Evolutionary conservation across 1,139 yeast genomes (phyloP).

Genomic region (Sugiyamaella xylanicola): DNA sequence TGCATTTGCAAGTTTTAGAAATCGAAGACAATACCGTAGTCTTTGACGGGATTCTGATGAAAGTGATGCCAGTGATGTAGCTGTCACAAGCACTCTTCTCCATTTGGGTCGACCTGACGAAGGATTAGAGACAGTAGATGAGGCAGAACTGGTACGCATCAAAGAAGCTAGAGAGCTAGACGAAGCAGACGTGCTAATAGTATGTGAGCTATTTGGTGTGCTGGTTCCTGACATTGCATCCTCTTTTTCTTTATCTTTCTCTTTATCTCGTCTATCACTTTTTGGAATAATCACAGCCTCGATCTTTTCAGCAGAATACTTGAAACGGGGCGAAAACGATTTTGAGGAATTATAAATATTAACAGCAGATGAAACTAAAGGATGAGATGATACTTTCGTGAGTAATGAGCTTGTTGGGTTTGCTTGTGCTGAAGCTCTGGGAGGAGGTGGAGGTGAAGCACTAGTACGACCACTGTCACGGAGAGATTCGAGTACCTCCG

Average conservation of each 20-base stretch:
- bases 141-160: not conserved
- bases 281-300: constrained; percentile 56
- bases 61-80: constrained; percentile 50
- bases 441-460: constrained; percentile 13
- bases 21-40: constrained; percentile 69
- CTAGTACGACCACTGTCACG: constrained; percentile 15
- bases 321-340: constrained; percentile 57
- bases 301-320: constrained; percentile 66
- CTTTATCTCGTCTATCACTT: constrained; percentile 40
- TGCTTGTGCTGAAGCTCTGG: constrained; percentile 2
- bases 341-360: constrained; percentile 61
- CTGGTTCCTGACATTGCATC: constrained; percentile 35
- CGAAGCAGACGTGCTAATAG: constrained; percentile 25
- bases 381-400: constrained; percentile 26
- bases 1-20: constrained; percentile 74
- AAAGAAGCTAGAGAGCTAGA: not conserved
- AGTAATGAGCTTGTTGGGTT: constrained; percentile 15
- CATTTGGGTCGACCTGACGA: constrained; percentile 31
- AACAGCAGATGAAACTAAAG: constrained; percentile 56
- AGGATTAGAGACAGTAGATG: not conserved
- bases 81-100: constrained; percentile 46
- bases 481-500: constrained; percentile 16
- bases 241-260: constrained; percentile 37
- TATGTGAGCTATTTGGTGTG: constrained; percentile 30
- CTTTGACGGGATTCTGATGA: constrained; percentile 70